phyloP scores from a whole-genome alignment of 495 filamentous ascomycete species.

The Penicillium angulare region DNA sequence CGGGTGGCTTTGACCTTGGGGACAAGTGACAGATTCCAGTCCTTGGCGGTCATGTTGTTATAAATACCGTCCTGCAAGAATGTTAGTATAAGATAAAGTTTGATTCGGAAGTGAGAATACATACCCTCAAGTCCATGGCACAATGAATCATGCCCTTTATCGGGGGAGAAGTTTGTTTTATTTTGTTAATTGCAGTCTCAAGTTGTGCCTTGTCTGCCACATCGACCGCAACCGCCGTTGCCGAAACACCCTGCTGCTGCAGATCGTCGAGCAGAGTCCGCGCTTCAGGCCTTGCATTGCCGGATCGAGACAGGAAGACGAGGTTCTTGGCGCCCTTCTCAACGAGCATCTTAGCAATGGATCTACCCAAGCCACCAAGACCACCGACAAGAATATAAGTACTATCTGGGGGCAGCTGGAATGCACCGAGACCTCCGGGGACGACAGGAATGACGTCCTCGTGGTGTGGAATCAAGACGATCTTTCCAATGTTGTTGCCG shows the following conservation, averaged over 20 bases:
- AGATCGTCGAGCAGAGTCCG: background rate
- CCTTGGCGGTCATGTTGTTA: constrained; percentile 4
- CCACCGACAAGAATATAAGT: constrained; percentile 18
- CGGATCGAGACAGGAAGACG: background rate
- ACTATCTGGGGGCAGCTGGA: background rate
- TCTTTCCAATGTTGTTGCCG: background rate
- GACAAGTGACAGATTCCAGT: constrained; percentile 4
- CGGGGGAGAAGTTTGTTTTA: constrained; percentile 28
- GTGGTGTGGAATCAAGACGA: background rate
- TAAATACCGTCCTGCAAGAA: constrained; percentile 13
- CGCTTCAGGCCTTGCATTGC: background rate
- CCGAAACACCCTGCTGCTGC: background rate
- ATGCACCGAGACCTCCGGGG: no score
- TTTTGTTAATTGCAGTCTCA: background rate
- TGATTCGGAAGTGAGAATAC: background rate
- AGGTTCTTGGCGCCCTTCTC: background rate
- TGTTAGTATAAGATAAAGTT: background rate
- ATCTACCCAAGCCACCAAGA: background rate
- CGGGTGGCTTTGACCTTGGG: constrained; percentile 4
- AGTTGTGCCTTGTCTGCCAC: background rate
- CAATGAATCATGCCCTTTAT: constrained; percentile 51
- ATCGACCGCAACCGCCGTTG: background rate
- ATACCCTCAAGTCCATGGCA: constrained; percentile 26
- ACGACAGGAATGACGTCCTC: background rate
- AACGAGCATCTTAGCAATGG: background rate